Conservation (phyloP, 176 grass and related monocot genomes). For the Carex kokanica region DNA sequence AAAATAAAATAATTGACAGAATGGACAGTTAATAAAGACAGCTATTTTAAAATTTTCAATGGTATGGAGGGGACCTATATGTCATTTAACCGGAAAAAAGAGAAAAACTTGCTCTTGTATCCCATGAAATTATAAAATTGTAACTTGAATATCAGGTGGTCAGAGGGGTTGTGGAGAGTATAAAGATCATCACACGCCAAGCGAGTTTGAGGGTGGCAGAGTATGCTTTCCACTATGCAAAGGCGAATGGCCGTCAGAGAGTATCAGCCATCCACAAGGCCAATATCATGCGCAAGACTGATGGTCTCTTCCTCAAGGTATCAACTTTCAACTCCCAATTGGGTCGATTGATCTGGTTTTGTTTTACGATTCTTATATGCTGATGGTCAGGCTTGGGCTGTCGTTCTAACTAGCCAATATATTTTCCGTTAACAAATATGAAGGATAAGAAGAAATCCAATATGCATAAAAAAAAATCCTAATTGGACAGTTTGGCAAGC, state of each 20-base stretch:
- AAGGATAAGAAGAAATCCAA: not conserved
- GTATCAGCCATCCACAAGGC: constrained; percentile 98
- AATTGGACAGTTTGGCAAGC: not conserved
- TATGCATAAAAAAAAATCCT: not conserved
- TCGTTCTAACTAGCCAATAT: constrained; percentile 2
- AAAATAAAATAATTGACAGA: not conserved
- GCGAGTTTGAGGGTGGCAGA: constrained; percentile 98
- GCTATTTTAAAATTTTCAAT: not conserved
- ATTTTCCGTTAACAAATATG: not conserved
- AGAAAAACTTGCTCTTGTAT: not conserved
- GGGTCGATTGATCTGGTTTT: not conserved
- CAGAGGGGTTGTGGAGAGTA: constrained; percentile 95
- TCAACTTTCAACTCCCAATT: not conserved
- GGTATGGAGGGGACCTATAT: not conserved
- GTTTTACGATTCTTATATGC: not conserved
- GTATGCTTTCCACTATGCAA: constrained; percentile 99
- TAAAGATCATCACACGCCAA: constrained; percentile 97
- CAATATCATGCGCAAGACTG: constrained; percentile 99
- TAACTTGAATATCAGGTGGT: constrained; percentile 52
- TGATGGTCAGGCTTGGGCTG: not conserved
- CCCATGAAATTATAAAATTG: not conserved
- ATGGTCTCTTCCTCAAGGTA: constrained; percentile 98
- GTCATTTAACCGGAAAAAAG: not conserved
- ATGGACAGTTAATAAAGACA: not conserved
- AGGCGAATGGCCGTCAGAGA: constrained; percentile 74